Conservation (phyloP, 2,329 filamentous ascomycete species). For the Colletotrichum tanaceti region DNA sequence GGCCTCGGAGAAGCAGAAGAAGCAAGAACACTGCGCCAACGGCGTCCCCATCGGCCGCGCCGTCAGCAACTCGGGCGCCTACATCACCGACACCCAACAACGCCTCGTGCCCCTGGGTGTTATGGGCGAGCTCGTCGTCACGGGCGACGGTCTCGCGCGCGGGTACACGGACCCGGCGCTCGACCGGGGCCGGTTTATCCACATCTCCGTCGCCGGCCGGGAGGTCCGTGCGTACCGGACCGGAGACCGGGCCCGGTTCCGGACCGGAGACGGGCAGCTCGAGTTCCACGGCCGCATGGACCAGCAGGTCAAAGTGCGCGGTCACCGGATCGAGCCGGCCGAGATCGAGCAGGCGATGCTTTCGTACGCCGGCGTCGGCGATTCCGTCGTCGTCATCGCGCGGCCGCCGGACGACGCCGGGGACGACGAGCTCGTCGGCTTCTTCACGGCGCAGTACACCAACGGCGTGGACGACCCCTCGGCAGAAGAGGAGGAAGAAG, state of each 20-base stretch:
- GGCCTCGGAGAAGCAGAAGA: too few species aligned
- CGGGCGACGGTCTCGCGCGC: conserved; percentile 39
- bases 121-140: conserved; percentile 41
- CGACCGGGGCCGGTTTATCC: conserved; percentile 40
- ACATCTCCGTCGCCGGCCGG: conserved; percentile 22
- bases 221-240: conserved; percentile 44
- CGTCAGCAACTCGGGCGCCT: conserved; percentile 42
- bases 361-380: conserved; percentile 27
- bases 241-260: conserved; percentile 41
- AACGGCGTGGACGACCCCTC: background rate
- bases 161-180: conserved; percentile 41
- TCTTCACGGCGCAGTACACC: background rate
- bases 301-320: conserved; percentile 48
- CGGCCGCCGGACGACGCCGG: background rate
- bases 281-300: conserved; percentile 48
- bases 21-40: conserved; percentile 16
- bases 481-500: too few species aligned
- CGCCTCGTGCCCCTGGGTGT: conserved; percentile 44
- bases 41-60: conserved; percentile 42
- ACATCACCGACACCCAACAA: conserved; percentile 44
- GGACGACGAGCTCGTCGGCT: conserved; percentile 1
- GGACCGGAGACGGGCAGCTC: conserved; percentile 43
- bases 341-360: conserved; percentile 45
- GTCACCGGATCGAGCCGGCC: conserved; percentile 46
- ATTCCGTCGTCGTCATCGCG: conserved; percentile 41